A percentile compares a stretch with the other conserved stretches of the same genome.
Evolutionary conservation across 2,329 filamentous ascomycete species (phyloP).

Genomic region (Penicillium sp.): DNA sequence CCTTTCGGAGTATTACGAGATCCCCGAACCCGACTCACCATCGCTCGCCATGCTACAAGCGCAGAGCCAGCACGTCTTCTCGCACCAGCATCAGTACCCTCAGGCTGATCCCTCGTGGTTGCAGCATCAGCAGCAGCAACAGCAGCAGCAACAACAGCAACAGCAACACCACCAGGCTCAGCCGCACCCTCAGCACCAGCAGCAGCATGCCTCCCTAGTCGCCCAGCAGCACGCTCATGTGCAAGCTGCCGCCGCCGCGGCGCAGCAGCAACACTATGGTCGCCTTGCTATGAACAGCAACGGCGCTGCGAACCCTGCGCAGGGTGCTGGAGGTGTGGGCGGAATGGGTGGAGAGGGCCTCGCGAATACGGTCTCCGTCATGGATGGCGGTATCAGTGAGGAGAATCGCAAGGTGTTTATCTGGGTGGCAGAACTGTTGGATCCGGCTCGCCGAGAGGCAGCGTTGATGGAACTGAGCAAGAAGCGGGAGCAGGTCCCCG

Average conservation of each 20-base stretch:
- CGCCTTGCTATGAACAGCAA: conserved; percentile 71
- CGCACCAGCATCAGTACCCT: conserved; percentile 60
- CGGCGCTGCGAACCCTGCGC: conserved; percentile 43
- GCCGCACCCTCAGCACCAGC: conserved; percentile 46
- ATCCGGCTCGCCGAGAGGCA: conserved; percentile 82
- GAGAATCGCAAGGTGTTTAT: conserved; percentile 91
- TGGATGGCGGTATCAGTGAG: conserved; percentile 75
- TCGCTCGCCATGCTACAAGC: conserved; percentile 50
- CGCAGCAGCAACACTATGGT: conserved; percentile 65
- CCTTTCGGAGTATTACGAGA: conserved; percentile 35
- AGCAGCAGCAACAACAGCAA: conserved; percentile 39
- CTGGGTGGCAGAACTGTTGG: conserved; percentile 89
- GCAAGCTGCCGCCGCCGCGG: conserved; percentile 50
- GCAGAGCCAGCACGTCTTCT: conserved; percentile 64
- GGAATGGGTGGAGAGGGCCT: conserved; percentile 53
- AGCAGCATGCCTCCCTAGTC: conserved; percentile 51
- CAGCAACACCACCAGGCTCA: conserved; percentile 38
- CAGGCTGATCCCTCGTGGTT: conserved; percentile 52
- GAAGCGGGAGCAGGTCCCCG: conserved; percentile 96
- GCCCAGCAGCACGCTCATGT: conserved; percentile 59
- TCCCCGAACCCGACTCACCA: conserved; percentile 25
- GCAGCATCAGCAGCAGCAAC: conserved; percentile 47
- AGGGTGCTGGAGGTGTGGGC: conserved; percentile 45
- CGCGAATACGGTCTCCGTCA: conserved; percentile 41
- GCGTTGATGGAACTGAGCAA: conserved; percentile 95